These are phyloP conservation scores for Phanerochaete carnosa DNA, from an alignment of 768 basidiomycete species.

Conservation along the genomic window DNA sequence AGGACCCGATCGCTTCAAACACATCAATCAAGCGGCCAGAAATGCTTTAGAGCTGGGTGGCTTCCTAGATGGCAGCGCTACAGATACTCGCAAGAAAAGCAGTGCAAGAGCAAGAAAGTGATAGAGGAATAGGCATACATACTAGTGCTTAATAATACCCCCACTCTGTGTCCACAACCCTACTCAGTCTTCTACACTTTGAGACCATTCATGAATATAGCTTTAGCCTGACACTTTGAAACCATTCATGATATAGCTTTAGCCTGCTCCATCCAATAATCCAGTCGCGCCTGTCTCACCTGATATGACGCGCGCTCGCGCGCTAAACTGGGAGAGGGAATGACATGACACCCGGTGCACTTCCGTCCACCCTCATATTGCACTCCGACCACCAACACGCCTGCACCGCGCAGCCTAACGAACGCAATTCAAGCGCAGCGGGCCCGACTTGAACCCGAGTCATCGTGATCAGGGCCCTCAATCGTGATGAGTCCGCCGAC, in stretches of 20 bases:
- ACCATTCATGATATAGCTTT: too few species aligned
- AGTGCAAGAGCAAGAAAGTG: constrained; percentile 9
- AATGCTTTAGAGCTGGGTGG: constrained; percentile 88
- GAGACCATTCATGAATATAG: too few species aligned
- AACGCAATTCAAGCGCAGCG: neutral
- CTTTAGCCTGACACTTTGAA: too few species aligned
- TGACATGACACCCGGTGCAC: neutral
- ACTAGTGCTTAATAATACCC: too few species aligned
- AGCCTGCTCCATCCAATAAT: too few species aligned
- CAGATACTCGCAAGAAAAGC: constrained; percentile 7
- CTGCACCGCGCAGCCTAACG: neutral
- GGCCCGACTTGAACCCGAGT: neutral
- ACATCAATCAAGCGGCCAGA: constrained; percentile 94
- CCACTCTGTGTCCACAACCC: too few species aligned
- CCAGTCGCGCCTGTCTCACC: too few species aligned
- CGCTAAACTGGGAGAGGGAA: neutral
- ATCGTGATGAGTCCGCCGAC: neutral
- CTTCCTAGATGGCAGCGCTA: constrained; percentile 61
- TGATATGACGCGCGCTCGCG: neutral
- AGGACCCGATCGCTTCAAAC: constrained; percentile 85
- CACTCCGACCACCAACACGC: neutral
- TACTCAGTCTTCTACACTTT: too few species aligned
- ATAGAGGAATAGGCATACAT: neutral
- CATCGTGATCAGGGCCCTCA: neutral
- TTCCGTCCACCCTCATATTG: neutral